phyloP scores from a whole-genome alignment of 352 stramenopile species.

The Globisporangium abappressorium region DNA sequence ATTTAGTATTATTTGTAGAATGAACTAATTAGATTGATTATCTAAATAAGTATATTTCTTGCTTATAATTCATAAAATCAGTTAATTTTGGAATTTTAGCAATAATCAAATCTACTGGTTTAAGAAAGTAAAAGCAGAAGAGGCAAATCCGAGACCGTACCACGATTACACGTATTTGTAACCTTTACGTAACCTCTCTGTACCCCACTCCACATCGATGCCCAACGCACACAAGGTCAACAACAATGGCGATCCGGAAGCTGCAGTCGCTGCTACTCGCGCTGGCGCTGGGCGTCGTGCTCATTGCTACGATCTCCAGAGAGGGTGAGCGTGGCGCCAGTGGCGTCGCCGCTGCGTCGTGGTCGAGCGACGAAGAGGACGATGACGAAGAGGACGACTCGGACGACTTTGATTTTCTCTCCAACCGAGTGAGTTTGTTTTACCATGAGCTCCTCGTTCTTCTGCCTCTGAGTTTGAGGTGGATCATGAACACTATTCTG shows the following conservation, averaged over 20 bases:
- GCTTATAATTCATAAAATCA: too few species aligned
- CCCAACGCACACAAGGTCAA: background rate
- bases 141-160: too few species aligned
- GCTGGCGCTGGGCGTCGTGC: slow-evolving; percentile 13
- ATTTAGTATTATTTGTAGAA: too few species aligned
- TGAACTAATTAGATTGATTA: too few species aligned
- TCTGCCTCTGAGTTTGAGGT: background rate
- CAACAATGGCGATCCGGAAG: slow-evolving; percentile 11
- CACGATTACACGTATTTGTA: background rate
- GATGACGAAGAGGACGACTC: slow-evolving; percentile 29
- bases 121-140: too few species aligned
- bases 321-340: background rate
- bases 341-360: background rate
- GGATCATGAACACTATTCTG: background rate
- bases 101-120: too few species aligned
- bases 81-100: too few species aligned
- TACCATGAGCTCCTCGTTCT: background rate
- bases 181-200: background rate
- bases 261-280: slow-evolving; percentile 8
- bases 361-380: slow-evolving; percentile 18
- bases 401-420: slow-evolving; percentile 36
- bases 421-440: slow-evolving; percentile 18
- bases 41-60: too few species aligned
- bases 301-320: slow-evolving; percentile 5
- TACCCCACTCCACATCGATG: background rate